Percentiles rank a stretch among this genome's conserved stretches.
These are phyloP conservation scores for Trichoderma gracile DNA, from an alignment of 2,329 filamentous ascomycete genomes.

Conservation along the genomic window DNA sequence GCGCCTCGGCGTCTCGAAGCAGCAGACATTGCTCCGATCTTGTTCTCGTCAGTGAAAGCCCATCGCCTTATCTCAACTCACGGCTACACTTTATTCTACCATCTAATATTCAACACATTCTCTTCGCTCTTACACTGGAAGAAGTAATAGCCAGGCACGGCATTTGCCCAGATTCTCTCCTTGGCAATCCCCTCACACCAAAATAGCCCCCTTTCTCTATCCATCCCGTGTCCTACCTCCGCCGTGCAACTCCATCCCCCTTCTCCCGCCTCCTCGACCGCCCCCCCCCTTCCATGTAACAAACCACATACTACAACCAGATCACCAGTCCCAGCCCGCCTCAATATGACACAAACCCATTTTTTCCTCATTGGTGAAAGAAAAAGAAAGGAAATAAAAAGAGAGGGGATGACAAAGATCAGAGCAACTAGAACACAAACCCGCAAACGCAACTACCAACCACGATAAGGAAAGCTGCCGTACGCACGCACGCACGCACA, in stretches of 20 bases:
- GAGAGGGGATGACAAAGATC: background rate
- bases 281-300: background rate
- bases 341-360: background rate
- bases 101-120: background rate
- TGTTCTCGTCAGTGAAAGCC: background rate
- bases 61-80: background rate
- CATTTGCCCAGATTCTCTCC: background rate
- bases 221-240: conserved; percentile 20
- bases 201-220: background rate
- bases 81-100: background rate
- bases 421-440: background rate
- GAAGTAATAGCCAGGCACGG: background rate
- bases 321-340: background rate
- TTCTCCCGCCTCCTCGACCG: background rate
- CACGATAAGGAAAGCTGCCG: too few relatives aligned
- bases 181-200: background rate
- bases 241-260: conserved; percentile 9
- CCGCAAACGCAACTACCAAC: too few relatives aligned
- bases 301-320: background rate
- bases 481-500: background rate
- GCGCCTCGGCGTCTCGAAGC: background rate
- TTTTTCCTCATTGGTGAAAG: too few relatives aligned
- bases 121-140: background rate
- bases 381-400: background rate
- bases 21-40: background rate